phyloP scores from a whole-genome alignment of 2,329 filamentous ascomycete species.

The Clathrospora elynae region DNA sequence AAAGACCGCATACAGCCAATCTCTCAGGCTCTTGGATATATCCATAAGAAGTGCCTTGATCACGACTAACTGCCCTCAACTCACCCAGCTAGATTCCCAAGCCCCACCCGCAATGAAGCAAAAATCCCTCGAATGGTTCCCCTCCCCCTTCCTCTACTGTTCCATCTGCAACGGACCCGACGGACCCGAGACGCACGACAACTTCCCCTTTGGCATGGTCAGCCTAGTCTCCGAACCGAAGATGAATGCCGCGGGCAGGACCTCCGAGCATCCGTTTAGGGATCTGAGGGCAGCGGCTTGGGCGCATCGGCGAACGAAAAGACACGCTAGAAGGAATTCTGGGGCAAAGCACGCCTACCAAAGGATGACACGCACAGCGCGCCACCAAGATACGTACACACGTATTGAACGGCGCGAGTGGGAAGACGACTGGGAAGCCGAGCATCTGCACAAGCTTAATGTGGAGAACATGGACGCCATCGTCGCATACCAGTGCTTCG shows the following conservation, averaged over 20 bases:
- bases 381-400: neutral
- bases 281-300: conserved; percentile 1
- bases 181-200: neutral
- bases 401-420: neutral
- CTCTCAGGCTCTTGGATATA: too few relatives aligned
- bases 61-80: neutral
- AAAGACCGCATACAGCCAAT: too few relatives aligned
- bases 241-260: conserved; percentile 8
- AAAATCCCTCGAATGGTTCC: neutral
- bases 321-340: neutral
- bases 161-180: neutral
- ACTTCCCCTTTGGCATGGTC: neutral
- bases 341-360: neutral
- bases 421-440: conserved; percentile 1
- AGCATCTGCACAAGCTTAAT: neutral
- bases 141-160: neutral
- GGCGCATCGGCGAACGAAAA: neutral
- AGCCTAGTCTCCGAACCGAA: conserved; percentile 2
- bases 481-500: conserved; percentile 1
- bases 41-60: neutral
- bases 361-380: neutral
- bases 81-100: neutral
- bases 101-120: neutral
- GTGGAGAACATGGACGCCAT: conserved; percentile 6
- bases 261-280: conserved; percentile 6